phyloP scores from a whole-genome alignment of 2,329 filamentous ascomycete species.

The Cladophialophora immunda region DNA sequence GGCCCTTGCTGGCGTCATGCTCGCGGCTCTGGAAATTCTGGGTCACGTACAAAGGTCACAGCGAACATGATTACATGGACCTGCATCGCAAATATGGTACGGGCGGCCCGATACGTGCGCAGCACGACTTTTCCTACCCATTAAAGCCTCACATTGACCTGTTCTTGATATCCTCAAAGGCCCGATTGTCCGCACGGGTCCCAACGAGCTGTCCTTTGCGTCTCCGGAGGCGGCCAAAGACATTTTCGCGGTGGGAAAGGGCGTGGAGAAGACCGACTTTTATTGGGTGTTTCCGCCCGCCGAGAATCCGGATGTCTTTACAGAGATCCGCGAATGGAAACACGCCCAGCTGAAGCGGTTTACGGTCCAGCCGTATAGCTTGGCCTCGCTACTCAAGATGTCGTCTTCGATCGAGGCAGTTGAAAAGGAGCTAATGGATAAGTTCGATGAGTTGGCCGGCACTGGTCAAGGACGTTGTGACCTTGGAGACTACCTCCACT shows the following conservation, averaged over 20 bases:
- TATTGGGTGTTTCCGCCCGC: constrained; percentile 64
- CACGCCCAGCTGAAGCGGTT: constrained; percentile 64
- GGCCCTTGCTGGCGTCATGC: too few species aligned
- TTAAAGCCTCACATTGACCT: too few species aligned
- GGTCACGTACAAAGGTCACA: too few species aligned
- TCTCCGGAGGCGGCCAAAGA: constrained; percentile 56
- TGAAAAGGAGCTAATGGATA: constrained; percentile 46
- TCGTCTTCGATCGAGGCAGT: constrained; percentile 40
- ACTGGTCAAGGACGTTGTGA: constrained; percentile 50
- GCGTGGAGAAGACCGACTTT: constrained; percentile 62
- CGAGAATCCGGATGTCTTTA: constrained; percentile 66
- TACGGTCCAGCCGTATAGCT: constrained; percentile 41
- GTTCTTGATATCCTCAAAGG: too few species aligned
- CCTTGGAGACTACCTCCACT: constrained; percentile 54
- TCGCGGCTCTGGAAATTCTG: too few species aligned
- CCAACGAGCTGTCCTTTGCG: constrained; percentile 58
- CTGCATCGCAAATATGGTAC: too few species aligned
- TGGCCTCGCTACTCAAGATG: constrained; percentile 41
- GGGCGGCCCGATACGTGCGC: too few species aligned
- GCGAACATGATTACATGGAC: too few species aligned
- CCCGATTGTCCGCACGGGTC: too few species aligned
- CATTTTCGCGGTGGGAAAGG: constrained; percentile 59
- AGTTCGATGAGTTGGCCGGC: constrained; percentile 52
- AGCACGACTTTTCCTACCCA: too few species aligned
- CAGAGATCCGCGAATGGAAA: constrained; percentile 62